Conservation (phyloP, 768 basidiomycete species). For the Candolleomyces eurysporus region DNA sequence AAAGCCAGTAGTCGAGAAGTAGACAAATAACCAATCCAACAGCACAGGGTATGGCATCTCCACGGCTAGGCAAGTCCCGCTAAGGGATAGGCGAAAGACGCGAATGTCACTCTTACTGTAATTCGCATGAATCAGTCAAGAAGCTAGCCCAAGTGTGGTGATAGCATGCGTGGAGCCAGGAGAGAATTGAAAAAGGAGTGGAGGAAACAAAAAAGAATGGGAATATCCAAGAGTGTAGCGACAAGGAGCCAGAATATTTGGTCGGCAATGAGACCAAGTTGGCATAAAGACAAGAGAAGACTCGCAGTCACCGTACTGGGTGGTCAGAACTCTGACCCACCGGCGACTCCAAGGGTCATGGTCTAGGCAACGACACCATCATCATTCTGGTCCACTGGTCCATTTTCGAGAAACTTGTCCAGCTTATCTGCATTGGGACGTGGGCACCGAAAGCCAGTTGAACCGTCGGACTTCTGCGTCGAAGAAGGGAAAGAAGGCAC, state of each 20-base stretch:
- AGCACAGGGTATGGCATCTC: slow-evolving; percentile 6
- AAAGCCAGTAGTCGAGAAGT: no score
- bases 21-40: no score
- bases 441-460: slow-evolving; percentile 50
- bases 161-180: neutral
- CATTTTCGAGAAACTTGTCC: slow-evolving; percentile 29
- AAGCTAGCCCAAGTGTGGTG: slow-evolving; percentile 10
- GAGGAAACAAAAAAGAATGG: neutral
- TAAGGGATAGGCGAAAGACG: slow-evolving; percentile 1
- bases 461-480: slow-evolving; percentile 14
- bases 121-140: slow-evolving; percentile 8
- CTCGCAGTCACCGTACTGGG: no score
- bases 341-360: no score
- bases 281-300: no score
- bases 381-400: no score
- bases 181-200: neutral
- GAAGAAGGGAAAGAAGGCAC: slow-evolving; percentile 31
- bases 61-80: slow-evolving; percentile 8
- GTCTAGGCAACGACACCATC: no score
- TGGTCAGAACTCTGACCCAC: no score
- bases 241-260: neutral
- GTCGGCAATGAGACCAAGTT: neutral
- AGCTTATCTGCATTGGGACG: slow-evolving; percentile 60
- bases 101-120: neutral
- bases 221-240: neutral